Percentiles rank a stretch among this genome's conserved stretches.
Conservation (phyloP, 2,329 filamentous ascomycete species). For the Scortechinia acanthostroma region DNA sequence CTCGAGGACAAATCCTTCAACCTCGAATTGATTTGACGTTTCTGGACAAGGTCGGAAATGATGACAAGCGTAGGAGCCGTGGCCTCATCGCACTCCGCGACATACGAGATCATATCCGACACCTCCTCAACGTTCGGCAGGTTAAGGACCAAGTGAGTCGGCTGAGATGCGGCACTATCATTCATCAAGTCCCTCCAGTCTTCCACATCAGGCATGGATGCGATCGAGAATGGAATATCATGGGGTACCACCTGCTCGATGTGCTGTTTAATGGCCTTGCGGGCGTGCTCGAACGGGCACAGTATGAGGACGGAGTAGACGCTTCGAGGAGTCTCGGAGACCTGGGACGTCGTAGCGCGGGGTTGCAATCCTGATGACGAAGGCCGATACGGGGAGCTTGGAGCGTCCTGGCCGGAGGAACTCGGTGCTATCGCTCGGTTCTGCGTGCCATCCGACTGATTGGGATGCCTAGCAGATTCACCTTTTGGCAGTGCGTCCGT, state of each 20-base stretch:
- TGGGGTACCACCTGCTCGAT: constrained; percentile 55
- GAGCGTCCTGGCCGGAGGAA: background rate
- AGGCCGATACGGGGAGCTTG: too few relatives aligned
- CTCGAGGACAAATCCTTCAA: constrained; percentile 34
- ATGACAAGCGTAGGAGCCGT: constrained; percentile 39
- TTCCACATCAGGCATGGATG: constrained; percentile 37
- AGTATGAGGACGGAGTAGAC: constrained; percentile 50
- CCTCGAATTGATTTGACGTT: constrained; percentile 45
- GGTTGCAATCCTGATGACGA: too few relatives aligned
- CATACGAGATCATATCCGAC: constrained; percentile 43
- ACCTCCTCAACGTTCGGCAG: constrained; percentile 46
- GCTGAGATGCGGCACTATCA: constrained; percentile 36
- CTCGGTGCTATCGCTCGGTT: too few relatives aligned
- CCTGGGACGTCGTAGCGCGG: background rate
- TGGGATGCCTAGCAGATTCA: too few relatives aligned
- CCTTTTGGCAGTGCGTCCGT: background rate
- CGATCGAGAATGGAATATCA: constrained; percentile 48
- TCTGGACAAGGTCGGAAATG: constrained; percentile 52
- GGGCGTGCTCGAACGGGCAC: constrained; percentile 49
- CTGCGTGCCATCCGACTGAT: too few relatives aligned
- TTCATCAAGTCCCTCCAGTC: constrained; percentile 46
- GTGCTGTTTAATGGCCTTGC: constrained; percentile 51
- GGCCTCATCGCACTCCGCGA: constrained; percentile 32
- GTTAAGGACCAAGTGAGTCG: constrained; percentile 54
- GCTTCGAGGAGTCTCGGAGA: background rate